phyloP scores from a whole-genome alignment of 192 early-diverging fungal species.

The Diversispora epigaea region DNA sequence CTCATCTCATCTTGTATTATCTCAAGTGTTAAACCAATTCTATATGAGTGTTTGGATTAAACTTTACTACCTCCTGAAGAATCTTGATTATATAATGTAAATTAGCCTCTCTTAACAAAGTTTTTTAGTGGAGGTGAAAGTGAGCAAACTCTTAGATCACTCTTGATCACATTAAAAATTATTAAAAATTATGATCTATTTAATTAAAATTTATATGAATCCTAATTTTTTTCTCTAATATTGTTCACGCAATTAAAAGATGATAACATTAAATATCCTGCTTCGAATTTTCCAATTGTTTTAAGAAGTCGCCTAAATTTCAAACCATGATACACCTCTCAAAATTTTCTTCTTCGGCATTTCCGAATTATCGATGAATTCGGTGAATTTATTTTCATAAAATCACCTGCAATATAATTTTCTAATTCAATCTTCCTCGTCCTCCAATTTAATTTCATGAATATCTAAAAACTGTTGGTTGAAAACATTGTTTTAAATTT shows the following conservation, averaged over 20 bases:
- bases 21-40: slow-evolving; percentile 89
- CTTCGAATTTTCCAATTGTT: too few species aligned
- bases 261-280: too few species aligned
- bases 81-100: slow-evolving; percentile 69
- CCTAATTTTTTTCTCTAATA: too few species aligned
- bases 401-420: not conserved
- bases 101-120: slow-evolving; percentile 74
- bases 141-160: not conserved
- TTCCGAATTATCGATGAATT: too few species aligned
- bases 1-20: slow-evolving; percentile 87
- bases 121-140: slow-evolving; percentile 49
- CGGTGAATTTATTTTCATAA: not conserved
- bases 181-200: too few species aligned
- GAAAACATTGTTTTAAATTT: not conserved
- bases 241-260: too few species aligned
- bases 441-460: not conserved
- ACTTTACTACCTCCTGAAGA: slow-evolving; percentile 76
- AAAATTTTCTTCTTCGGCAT: not conserved
- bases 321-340: not conserved
- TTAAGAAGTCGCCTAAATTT: slow-evolving; percentile 3
- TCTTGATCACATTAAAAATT: not conserved
- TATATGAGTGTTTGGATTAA: slow-evolving; percentile 63
- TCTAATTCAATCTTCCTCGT: not conserved
- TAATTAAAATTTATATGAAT: too few species aligned
- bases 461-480: not conserved